Evolutionary conservation across 2,329 filamentous ascomycete genomes (phyloP).

Genomic region (Calonectria hawksworthii): DNA sequence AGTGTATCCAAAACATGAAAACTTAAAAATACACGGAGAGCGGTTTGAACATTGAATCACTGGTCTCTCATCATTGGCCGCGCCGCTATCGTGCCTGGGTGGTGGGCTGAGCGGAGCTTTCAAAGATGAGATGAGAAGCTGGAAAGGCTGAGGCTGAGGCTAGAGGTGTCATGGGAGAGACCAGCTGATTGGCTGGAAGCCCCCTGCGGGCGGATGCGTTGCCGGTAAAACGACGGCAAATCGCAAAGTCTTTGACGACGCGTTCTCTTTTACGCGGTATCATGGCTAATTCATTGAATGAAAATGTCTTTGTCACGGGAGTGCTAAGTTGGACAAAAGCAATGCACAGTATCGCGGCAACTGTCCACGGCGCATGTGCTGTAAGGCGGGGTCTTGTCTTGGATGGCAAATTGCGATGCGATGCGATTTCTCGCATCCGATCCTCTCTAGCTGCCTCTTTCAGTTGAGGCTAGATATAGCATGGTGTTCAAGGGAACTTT

Average conservation of each 20-base stretch:
- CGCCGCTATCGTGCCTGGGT: constrained; percentile 16
- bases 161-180: constrained; percentile 14
- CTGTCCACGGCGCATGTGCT: too few relatives aligned
- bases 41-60: constrained; percentile 25
- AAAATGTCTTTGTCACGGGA: background rate
- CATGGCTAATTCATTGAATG: background rate
- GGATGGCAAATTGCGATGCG: background rate
- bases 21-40: constrained; percentile 31
- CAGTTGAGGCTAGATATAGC: background rate
- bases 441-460: background rate
- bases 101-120: constrained; percentile 31
- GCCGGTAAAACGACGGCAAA: constrained; percentile 41
- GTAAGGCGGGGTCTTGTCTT: background rate
- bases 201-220: constrained; percentile 29
- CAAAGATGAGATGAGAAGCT: constrained; percentile 27
- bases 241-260: constrained; percentile 15
- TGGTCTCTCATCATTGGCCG: constrained; percentile 30
- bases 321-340: background rate
- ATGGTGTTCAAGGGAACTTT: background rate
- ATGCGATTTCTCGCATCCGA: background rate
- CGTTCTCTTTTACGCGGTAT: constrained; percentile 14
- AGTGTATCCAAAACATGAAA: constrained; percentile 31
- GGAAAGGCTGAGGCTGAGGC: constrained; percentile 45
- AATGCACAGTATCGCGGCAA: background rate
- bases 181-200: constrained; percentile 32